These are phyloP conservation scores for Backusella tuberculispora DNA, from an alignment of 192 early-diverging fungal species.

Conservation along the genomic window DNA sequence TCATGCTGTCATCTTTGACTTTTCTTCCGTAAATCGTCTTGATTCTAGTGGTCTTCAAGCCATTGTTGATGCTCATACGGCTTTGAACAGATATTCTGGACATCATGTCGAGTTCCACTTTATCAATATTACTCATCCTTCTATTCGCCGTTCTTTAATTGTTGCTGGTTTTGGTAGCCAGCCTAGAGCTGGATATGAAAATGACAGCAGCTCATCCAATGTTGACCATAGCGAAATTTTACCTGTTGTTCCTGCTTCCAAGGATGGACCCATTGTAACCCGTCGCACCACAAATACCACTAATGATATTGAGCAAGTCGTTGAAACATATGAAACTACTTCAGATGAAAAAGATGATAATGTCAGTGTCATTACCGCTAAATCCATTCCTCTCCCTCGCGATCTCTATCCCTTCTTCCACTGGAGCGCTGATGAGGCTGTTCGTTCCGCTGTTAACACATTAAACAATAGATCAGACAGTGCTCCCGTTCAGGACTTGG, in stretches of 20 bases:
- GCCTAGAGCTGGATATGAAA: slow-evolving; percentile 5
- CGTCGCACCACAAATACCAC: background rate
- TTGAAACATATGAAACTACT: background rate
- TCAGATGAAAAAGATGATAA: slow-evolving; percentile 9
- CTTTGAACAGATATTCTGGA: slow-evolving; percentile 39
- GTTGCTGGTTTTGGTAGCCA: slow-evolving; percentile 42
- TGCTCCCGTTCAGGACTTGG: background rate
- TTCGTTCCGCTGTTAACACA: slow-evolving; percentile 28
- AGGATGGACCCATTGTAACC: slow-evolving; percentile 25
- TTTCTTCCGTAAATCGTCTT: slow-evolving; percentile 41
- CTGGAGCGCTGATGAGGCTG: slow-evolving; percentile 41
- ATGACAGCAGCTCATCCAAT: background rate
- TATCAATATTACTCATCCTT: slow-evolving; percentile 31
- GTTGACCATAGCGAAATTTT: slow-evolving; percentile 26
- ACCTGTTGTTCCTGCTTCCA: slow-evolving; percentile 35
- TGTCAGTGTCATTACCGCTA: background rate
- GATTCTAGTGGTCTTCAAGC: slow-evolving; percentile 46
- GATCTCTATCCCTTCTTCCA: slow-evolving; percentile 46
- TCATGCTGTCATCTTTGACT: slow-evolving; percentile 40
- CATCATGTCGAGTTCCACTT: slow-evolving; percentile 45
- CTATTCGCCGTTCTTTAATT: slow-evolving; percentile 36
- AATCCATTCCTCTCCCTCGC: slow-evolving; percentile 26
- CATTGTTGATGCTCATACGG: slow-evolving; percentile 34
- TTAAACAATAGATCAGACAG: slow-evolving; percentile 11
- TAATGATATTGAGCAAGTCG: slow-evolving; percentile 19